phyloP scores from a whole-genome alignment of 139 green algal species.

The Prasinococcaceae sp. region DNA sequence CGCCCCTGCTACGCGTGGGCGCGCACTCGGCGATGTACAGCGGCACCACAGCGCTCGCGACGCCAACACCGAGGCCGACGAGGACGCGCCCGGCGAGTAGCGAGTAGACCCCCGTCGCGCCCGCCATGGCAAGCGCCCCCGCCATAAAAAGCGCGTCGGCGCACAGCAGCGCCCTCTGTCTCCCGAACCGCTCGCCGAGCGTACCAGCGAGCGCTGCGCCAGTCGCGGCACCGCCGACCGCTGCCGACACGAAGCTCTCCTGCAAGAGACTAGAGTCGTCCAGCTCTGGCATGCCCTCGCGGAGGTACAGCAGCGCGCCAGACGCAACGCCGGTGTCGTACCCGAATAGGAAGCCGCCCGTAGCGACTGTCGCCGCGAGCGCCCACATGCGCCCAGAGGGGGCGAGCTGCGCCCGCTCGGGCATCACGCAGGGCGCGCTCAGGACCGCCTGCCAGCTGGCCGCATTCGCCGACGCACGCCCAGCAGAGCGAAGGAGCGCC shows the following conservation, averaged over 20 bases:
- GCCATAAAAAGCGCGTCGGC: constrained; percentile 46
- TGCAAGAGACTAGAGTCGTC: constrained; percentile 28
- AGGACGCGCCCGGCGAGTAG: constrained; percentile 69
- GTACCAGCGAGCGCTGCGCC: constrained; percentile 34
- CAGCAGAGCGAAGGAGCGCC: too few relatives aligned
- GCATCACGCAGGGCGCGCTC: too few relatives aligned
- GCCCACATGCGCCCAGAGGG: too few relatives aligned
- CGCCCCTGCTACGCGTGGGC: constrained; percentile 58
- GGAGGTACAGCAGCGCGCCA: constrained; percentile 54
- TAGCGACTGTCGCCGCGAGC: too few relatives aligned
- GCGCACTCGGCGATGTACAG: constrained; percentile 81
- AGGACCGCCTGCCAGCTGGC: too few relatives aligned
- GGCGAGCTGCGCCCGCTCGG: too few relatives aligned
- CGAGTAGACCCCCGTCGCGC: constrained; percentile 30
- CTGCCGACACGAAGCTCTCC: constrained; percentile 62
- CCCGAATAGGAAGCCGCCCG: constrained; percentile 36
- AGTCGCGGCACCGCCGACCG: constrained; percentile 48
- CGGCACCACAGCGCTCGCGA: constrained; percentile 77
- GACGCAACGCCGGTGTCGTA: constrained; percentile 42
- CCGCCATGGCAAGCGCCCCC: constrained; percentile 50
- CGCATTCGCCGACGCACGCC: too few relatives aligned
- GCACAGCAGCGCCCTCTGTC: constrained; percentile 45
- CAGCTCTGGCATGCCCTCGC: constrained; percentile 38
- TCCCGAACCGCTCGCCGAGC: constrained; percentile 31
- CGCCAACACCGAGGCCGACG: constrained; percentile 72